Evolutionary conservation across 2,329 filamentous ascomycete species (phyloP).

Genomic region (Chlorencoelia australis): DNA sequence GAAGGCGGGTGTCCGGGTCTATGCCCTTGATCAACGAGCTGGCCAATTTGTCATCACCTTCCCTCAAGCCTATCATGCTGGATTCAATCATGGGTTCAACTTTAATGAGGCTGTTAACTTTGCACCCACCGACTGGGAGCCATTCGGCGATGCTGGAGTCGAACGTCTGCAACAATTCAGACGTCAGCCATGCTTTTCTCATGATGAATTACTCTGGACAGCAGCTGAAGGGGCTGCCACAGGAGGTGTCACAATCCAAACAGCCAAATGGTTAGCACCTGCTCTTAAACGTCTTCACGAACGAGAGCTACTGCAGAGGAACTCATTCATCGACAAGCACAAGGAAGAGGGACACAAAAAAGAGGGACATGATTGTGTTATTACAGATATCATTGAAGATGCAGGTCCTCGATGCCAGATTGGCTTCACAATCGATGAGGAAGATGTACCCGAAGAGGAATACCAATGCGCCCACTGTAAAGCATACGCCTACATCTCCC

Average conservation of each 20-base stretch:
- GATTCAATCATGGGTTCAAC: constrained; percentile 98
- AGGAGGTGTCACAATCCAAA: constrained; percentile 61
- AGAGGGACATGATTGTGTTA: constrained; percentile 28
- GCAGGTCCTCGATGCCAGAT: constrained; percentile 43
- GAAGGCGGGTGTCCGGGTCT: constrained; percentile 87
- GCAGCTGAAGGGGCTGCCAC: constrained; percentile 71
- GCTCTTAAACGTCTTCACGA: constrained; percentile 70
- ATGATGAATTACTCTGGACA: constrained; percentile 88
- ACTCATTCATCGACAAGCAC: constrained; percentile 58
- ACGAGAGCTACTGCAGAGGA: constrained; percentile 60
- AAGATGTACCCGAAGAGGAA: constrained; percentile 79
- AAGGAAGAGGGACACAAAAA: constrained; percentile 33
- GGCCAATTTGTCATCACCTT: constrained; percentile 96
- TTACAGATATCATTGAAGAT: constrained; percentile 22
- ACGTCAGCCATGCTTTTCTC: constrained; percentile 90
- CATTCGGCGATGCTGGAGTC: constrained; percentile 77
- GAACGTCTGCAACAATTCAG: constrained; percentile 79
- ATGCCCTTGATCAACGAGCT: constrained; percentile 88
- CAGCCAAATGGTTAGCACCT: constrained; percentile 88
- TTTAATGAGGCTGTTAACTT: constrained; percentile 99
- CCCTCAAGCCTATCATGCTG: constrained; percentile 92
- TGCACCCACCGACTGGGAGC: constrained; percentile 90
- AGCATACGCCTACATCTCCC: constrained; percentile 79
- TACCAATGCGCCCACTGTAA: constrained; percentile 91
- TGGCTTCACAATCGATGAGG: constrained; percentile 54